Percentiles rank a stretch among this genome's conserved stretches.
These are phyloP conservation scores for Hippophae rhamnoides DNA, from an alignment of 306 rosid genomes.

Conservation along the genomic window DNA sequence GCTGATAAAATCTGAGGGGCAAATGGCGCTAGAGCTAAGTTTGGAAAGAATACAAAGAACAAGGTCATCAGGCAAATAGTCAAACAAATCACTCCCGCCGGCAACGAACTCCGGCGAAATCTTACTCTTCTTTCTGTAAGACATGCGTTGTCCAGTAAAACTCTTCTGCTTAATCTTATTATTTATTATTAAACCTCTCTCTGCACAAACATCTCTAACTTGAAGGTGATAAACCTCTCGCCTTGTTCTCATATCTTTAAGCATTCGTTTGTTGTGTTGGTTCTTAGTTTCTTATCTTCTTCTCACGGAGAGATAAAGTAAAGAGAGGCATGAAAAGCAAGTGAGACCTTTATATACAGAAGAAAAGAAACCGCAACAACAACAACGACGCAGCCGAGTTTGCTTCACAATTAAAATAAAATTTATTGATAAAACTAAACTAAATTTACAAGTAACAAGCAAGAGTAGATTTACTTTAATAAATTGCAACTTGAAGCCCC, in stretches of 20 bases:
- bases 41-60: slow-evolving; percentile 52
- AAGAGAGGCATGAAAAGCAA: slow-evolving; percentile 7
- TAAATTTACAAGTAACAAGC: not conserved
- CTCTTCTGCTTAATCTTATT: slow-evolving; percentile 22
- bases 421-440: not conserved
- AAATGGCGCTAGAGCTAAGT: slow-evolving; percentile 45
- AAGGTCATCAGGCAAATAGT: slow-evolving; percentile 68
- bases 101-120: slow-evolving; percentile 10
- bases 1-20: slow-evolving; percentile 64
- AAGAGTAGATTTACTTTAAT: slow-evolving; percentile 9
- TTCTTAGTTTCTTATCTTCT: not conserved
- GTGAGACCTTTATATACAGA: slow-evolving; percentile 19
- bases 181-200: slow-evolving; percentile 11
- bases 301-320: slow-evolving; percentile 2
- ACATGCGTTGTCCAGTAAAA: slow-evolving; percentile 9
- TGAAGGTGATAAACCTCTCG: slow-evolving; percentile 43
- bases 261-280: not conserved
- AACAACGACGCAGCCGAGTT: slow-evolving; percentile 39
- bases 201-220: slow-evolving; percentile 13
- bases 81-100: slow-evolving; percentile 36
- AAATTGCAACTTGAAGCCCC: slow-evolving; percentile 15
- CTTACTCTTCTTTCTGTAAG: slow-evolving; percentile 33
- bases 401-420: slow-evolving; percentile 4
- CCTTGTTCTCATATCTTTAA: slow-evolving; percentile 46
- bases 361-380: slow-evolving; percentile 26